Base-by-base conservation (phyloP, 768 basidiomycete species). In the Rhodotorula taiwanensis region DNA sequence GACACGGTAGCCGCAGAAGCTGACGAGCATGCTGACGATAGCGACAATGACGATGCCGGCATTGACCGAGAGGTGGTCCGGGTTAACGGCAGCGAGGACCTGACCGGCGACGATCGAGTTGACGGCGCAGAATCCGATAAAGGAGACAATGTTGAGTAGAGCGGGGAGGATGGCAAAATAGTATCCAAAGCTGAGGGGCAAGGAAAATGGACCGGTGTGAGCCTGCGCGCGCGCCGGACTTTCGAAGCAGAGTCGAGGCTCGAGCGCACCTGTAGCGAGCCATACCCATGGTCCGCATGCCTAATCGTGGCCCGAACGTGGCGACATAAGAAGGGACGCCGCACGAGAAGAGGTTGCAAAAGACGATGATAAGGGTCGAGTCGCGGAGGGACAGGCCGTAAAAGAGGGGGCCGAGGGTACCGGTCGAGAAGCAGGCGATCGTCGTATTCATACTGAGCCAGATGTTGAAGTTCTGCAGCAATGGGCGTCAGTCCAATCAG, bases 21-120 rank as follows among this genome's bases (percentile, higher is more conserved):
- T 60, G 72, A 83, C 78, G 28, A 86, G 64, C 34, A 91, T 81
- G 4, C 87, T 84, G 36, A 88, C 77, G 34, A 86, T 63, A 0
- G 82, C 81, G 45, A 90, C 84, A 54, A 92, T 83, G 36, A 89
- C 85, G 58, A 91, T 91, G 4, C 89, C 89, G 31, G 92, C 83
- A 54, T 72, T 80, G 79, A 81, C 83, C 39, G 79, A 81, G 62
- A 86, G 76, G 25, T 79, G 76, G 43, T 77, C 77, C 16, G 71
- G 72, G 21, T 82, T 80, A 14, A 83, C 81, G 2, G 82, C 80
- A 4, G 84, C 79, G 23, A 88, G 77, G 4, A 83, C 79, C 71
- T 87, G 85, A 1, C 85, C 86, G 4, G 84, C 86, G 36, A 85
- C 79, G 63, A 88, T 86, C 62, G 80, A 81, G 55, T 84, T 83